Conservation (phyloP, 1,284 basidiomycete genomes). For the Moesziomyces sp. region DNA sequence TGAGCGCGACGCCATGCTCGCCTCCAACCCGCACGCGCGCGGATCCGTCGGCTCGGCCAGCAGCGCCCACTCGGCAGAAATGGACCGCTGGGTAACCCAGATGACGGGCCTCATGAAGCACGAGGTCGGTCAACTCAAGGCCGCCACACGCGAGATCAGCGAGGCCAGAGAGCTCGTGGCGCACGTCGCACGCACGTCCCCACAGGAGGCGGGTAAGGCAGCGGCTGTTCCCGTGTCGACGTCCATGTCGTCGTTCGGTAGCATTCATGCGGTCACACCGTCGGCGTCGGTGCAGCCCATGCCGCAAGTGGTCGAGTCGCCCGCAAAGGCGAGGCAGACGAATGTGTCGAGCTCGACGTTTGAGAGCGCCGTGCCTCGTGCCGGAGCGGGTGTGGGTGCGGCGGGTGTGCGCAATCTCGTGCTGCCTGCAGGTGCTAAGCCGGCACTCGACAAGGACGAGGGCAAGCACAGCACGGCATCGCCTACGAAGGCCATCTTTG, state of each 20-base stretch:
- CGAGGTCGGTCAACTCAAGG: constrained; percentile 63
- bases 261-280: constrained; percentile 26
- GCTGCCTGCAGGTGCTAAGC: constrained; percentile 25
- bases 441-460: constrained; percentile 36
- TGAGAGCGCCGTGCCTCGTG: constrained; percentile 33
- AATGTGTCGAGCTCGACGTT: constrained; percentile 50
- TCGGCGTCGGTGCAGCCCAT: constrained; percentile 15
- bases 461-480: constrained; percentile 16
- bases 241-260: constrained; percentile 25
- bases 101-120: constrained; percentile 66
- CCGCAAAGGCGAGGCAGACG: constrained; percentile 10
- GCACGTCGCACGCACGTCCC: constrained; percentile 16
- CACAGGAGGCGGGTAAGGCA: not conserved
- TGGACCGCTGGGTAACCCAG: constrained; percentile 62
- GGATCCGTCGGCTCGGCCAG: constrained; percentile 10
- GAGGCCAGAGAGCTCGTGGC: constrained; percentile 54
- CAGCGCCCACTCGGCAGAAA: constrained; percentile 40
- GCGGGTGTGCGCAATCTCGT: constrained; percentile 4
- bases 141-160: constrained; percentile 54
- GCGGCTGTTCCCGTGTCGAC: constrained; percentile 12
- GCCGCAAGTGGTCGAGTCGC: constrained; percentile 1
- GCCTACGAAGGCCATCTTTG: constrained; percentile 38
- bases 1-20: constrained; percentile 63
- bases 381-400: not conserved
- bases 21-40: constrained; percentile 34